These are phyloP conservation scores for Talaromyces sp. DNA, from an alignment of 2,329 filamentous ascomycete genomes.

Conservation along the genomic window DNA sequence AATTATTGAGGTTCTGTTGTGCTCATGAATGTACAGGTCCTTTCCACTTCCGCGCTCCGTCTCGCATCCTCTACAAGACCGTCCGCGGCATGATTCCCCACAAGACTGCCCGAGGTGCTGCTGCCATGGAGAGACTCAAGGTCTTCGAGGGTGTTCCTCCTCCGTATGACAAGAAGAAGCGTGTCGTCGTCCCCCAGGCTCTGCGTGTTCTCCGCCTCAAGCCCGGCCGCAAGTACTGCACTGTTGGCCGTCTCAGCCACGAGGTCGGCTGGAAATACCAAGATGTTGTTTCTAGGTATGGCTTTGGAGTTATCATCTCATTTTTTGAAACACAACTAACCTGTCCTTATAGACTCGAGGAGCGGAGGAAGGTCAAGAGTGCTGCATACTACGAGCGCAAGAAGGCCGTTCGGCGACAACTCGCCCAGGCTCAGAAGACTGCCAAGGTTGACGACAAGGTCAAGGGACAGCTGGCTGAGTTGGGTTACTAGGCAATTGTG, in stretches of 20 bases:
- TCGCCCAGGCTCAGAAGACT: constrained; percentile 88
- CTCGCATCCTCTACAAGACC: constrained; percentile 99
- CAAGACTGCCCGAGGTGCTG: constrained; percentile 97
- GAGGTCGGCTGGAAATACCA: constrained; percentile 99
- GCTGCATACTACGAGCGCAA: constrained; percentile 99
- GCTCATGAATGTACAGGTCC: constrained; percentile 56
- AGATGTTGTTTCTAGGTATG: constrained; percentile 95
- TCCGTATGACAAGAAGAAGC: constrained; percentile 99
- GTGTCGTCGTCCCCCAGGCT: constrained; percentile 97
- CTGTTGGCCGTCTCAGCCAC: constrained; percentile 92
- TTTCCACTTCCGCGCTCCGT: constrained; percentile 99
- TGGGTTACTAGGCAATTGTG: constrained; percentile 70
- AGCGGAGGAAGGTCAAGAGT: constrained; percentile 99
- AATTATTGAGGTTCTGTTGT: neutral
- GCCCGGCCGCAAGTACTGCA: constrained; percentile 99
- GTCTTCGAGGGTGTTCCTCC: constrained; percentile 99
- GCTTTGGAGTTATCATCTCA: constrained; percentile 3
- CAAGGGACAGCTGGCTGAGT: constrained; percentile 78
- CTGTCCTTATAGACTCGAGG: constrained; percentile 74
- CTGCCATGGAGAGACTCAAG: constrained; percentile 97
- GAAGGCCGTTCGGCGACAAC: constrained; percentile 89
- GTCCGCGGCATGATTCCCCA: constrained; percentile 99
- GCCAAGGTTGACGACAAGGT: constrained; percentile 82
- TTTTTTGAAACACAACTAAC: neutral
- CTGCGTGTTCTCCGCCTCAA: constrained; percentile 93